Evolutionary conservation across 139 green algal genomes (phyloP).

Genomic region (Mesostigma viride): DNA sequence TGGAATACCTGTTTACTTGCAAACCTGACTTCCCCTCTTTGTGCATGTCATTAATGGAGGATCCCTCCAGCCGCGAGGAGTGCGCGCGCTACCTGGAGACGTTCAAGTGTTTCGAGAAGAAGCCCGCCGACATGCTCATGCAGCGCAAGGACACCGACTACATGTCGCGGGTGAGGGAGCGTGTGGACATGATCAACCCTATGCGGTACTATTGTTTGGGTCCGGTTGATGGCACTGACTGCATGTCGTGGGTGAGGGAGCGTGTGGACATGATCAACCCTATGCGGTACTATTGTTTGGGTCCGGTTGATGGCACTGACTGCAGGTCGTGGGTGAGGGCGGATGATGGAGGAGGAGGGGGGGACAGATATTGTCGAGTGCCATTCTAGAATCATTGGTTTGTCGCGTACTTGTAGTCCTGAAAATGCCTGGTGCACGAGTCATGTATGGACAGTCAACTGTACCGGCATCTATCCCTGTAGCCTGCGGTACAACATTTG

Average conservation of each 20-base stretch:
- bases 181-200: background rate
- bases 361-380: too few species aligned
- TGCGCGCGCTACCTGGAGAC: constrained; percentile 85
- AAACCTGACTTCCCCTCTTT: too few species aligned
- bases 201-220: background rate
- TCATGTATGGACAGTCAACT: background rate
- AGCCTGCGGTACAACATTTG: too few species aligned
- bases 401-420: background rate
- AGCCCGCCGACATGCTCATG: constrained; percentile 68
- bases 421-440: background rate
- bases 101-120: constrained; percentile 81
- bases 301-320: constrained; percentile 46
- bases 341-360: background rate
- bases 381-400: too few species aligned
- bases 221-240: constrained; percentile 55
- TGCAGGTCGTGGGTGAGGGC: constrained; percentile 60
- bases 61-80: constrained; percentile 58
- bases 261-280: background rate
- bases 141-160: constrained; percentile 65
- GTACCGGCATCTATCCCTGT: constrained; percentile 16
- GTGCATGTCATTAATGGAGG: too few species aligned
- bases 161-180: constrained; percentile 47
- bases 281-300: background rate
- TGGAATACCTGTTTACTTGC: too few species aligned
- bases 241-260: constrained; percentile 53